Conservation (phyloP, 2,329 filamentous ascomycete genomes). For the Aspergillus cejpii region DNA sequence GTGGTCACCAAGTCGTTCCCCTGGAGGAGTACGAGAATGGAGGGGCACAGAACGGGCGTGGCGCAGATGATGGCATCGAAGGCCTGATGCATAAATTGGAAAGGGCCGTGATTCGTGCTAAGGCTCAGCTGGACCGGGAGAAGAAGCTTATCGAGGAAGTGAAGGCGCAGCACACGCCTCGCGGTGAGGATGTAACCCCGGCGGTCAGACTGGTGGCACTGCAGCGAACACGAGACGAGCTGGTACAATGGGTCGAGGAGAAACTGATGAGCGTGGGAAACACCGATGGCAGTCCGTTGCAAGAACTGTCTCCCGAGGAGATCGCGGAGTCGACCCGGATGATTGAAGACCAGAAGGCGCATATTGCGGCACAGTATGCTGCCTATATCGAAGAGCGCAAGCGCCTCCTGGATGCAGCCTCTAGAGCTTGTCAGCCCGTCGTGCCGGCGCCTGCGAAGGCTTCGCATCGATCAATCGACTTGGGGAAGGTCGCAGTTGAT, state of each 20-base stretch:
- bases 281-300: constrained; percentile 24
- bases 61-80: constrained; percentile 22
- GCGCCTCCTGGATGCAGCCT: constrained; percentile 31
- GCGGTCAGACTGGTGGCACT: constrained; percentile 33
- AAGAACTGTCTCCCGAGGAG: constrained; percentile 26
- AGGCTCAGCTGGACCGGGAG: constrained; percentile 32
- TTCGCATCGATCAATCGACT: constrained; percentile 12
- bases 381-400: constrained; percentile 34
- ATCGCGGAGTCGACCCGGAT: constrained; percentile 26
- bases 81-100: constrained; percentile 36
- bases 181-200: constrained; percentile 6
- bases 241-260: constrained; percentile 48
- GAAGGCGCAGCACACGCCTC: constrained; percentile 21
- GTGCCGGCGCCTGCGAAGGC: constrained; percentile 20
- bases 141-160: constrained; percentile 30
- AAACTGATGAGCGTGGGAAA: constrained; percentile 38
- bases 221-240: constrained; percentile 42
- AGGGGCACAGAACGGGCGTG: constrained; percentile 1
- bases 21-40: constrained; percentile 17
- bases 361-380: constrained; percentile 33
- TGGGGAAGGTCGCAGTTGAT: constrained; percentile 9
- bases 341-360: constrained; percentile 28
- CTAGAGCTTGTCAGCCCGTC: constrained; percentile 32
- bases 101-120: constrained; percentile 35
- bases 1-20: constrained; percentile 11